Conservation (phyloP, 2,329 filamentous ascomycete genomes). For the Arthrobotrys entomopaga region DNA sequence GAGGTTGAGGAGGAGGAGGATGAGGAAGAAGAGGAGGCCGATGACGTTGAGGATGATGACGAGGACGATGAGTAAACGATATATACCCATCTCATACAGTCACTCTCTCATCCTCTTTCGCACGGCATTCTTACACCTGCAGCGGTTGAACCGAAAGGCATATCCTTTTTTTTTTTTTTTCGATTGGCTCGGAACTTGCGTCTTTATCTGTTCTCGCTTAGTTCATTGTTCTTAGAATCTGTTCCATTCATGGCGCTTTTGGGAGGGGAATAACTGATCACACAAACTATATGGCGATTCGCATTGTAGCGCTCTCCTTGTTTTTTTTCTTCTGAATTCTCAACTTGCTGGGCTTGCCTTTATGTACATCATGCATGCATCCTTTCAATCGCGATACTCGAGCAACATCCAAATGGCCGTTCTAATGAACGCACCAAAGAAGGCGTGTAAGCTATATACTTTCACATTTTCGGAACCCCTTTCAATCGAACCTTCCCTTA, state of each 20-base stretch:
- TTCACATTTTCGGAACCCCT: too few relatives aligned
- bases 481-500: too few relatives aligned
- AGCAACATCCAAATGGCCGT: too few relatives aligned
- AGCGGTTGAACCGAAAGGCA: neutral
- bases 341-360: slow-evolving; percentile 7
- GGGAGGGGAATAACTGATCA: slow-evolving; percentile 26
- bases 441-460: too few relatives aligned
- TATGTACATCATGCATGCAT: slow-evolving; percentile 12
- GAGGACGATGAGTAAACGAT: slow-evolving; percentile 36
- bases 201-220: slow-evolving; percentile 3
- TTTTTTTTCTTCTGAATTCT: neutral
- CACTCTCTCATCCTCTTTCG: neutral
- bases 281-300: slow-evolving; percentile 20
- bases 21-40: slow-evolving; percentile 32
- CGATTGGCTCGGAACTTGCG: neutral
- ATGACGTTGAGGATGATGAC: slow-evolving; percentile 32
- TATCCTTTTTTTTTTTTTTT: neutral
- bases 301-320: neutral
- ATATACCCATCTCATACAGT: neutral
- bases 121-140: neutral
- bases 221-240: neutral
- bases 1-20: slow-evolving; percentile 20
- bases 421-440: too few relatives aligned
- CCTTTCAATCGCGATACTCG: slow-evolving; percentile 26
- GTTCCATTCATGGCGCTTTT: slow-evolving; percentile 40